Percentiles rank a stretch among this genome's conserved stretches.
Conservation (phyloP, 805 yeast species). For the Metschnikowia bowlesiae region DNA sequence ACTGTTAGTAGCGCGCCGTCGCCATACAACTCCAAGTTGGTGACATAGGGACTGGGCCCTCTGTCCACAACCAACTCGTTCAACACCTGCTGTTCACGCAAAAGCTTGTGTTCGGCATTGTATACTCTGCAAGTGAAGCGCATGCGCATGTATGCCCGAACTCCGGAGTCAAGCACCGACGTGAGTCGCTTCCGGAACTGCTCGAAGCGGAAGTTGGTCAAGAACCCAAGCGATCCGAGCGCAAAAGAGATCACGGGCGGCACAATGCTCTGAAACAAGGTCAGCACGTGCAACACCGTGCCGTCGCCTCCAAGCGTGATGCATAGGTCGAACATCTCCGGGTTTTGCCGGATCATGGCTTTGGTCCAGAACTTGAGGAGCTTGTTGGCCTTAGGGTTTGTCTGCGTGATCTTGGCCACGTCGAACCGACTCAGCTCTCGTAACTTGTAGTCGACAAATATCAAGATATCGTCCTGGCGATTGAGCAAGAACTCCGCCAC, state of each 20-base stretch:
- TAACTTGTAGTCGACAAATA: slow-evolving; percentile 73
- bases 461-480: slow-evolving; percentile 33
- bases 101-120: slow-evolving; percentile 46
- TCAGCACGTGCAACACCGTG: slow-evolving; percentile 41
- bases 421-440: slow-evolving; percentile 61
- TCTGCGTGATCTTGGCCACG: slow-evolving; percentile 46
- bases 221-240: slow-evolving; percentile 40
- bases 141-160: slow-evolving; percentile 75
- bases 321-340: slow-evolving; percentile 42
- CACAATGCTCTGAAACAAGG: slow-evolving; percentile 41
- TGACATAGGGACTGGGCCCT: slow-evolving; percentile 90
- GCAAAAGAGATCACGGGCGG: slow-evolving; percentile 45
- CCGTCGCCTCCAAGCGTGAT: slow-evolving; percentile 46
- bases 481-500: slow-evolving; percentile 71
- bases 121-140: slow-evolving; percentile 77
- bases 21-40: slow-evolving; percentile 85
- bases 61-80: slow-evolving; percentile 90
- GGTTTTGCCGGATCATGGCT: slow-evolving; percentile 44
- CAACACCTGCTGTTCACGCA: slow-evolving; percentile 70
- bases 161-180: slow-evolving; percentile 63
- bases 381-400: slow-evolving; percentile 42
- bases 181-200: slow-evolving; percentile 58
- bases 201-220: slow-evolving; percentile 78
- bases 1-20: slow-evolving; percentile 80
- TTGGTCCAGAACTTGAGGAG: slow-evolving; percentile 68